Evolutionary conservation across 495 filamentous ascomycete genomes (phyloP), one percentile per base, ranked within the genome.

Genomic region (Penicillium cataractarum): DNA sequence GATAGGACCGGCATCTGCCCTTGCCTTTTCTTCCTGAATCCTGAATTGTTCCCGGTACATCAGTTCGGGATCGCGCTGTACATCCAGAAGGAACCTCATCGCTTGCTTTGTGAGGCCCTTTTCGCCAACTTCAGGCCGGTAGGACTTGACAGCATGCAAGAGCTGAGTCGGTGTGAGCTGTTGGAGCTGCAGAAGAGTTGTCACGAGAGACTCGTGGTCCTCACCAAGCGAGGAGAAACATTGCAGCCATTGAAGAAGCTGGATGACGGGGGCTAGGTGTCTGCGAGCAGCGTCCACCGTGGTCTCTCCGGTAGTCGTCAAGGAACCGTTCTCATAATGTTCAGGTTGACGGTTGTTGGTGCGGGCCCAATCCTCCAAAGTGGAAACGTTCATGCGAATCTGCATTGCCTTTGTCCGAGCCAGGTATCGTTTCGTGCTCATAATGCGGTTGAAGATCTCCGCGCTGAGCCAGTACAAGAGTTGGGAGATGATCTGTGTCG

Each of bases 341-440:
- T 97, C 95, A 8, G 95, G 93, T 65, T 96, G 87, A 17, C 96
- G 87, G 69, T 97, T 98, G 76, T 98, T 99, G 27, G 83, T 80
- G 15, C 93, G 84, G 1, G 94, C 95, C 95, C 95, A 99, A 71
- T 99, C 95, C 74, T 99, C 95, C 46, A 99, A 81, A 2, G 84
- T 86, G 4, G 95, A 98, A 27, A 98, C 87, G 72, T 99, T 99
- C 92, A 99, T 97, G 62, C 95, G 92, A 62, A 99, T 97, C 69
- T 99, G 96, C 95, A 99, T 98, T 6, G 95, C 95, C 74, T 99
- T 99, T 15, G 95, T 99, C 32, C 95, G 87, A 6, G 95, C 93
- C 7, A 99, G 84, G 69, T 97, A 99, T 73, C 93, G 92, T 59
- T 92, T 89, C 63, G 93, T 97, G 15, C 90, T 93, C 88, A 98